A percentile compares a stretch with the other conserved stretches of the same genome.
These are phyloP conservation scores for Mercurialis annua DNA, from an alignment of 345 rosid genomes.

Conservation along the genomic window DNA sequence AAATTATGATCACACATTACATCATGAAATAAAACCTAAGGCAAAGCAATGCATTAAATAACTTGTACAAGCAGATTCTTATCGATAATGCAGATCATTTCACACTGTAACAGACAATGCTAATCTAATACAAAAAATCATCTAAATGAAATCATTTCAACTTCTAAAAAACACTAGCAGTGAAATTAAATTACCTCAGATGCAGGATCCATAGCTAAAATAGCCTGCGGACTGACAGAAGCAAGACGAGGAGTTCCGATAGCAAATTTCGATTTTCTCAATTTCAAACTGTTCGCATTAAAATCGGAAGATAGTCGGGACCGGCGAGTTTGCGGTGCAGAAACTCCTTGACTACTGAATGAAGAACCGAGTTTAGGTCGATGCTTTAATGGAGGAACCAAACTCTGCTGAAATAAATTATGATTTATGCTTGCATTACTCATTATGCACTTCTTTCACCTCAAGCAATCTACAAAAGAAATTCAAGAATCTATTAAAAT, in stretches of 20 bases:
- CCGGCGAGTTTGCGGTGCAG: conserved; percentile 29
- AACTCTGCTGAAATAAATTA: conserved; percentile 53
- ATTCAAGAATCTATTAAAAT: conserved; percentile 1
- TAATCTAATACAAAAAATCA: too few relatives aligned
- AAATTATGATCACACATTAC: background rate
- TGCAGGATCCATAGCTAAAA: conserved; percentile 65
- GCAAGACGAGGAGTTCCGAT: conserved; percentile 35
- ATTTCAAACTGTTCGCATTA: conserved; percentile 40
- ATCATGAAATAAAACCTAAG: background rate
- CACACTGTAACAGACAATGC: background rate
- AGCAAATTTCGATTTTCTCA: conserved; percentile 30
- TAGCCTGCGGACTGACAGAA: conserved; percentile 52
- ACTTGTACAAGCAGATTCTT: background rate
- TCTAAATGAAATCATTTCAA: background rate
- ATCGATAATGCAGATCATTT: conserved; percentile 2
- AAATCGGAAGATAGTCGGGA: conserved; percentile 39
- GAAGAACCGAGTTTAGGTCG: conserved; percentile 53
- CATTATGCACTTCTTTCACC: conserved; percentile 49
- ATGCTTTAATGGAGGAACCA: conserved; percentile 64
- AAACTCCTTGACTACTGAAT: conserved; percentile 34
- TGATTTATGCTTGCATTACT: conserved; percentile 56
- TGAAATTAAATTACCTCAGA: conserved; percentile 55
- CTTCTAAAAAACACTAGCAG: conserved; percentile 10
- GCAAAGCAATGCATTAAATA: background rate
- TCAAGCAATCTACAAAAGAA: conserved; percentile 29